Base-by-base conservation (phyloP, 768 basidiomycete species). In the Candolleomyces aberdarensis region DNA sequence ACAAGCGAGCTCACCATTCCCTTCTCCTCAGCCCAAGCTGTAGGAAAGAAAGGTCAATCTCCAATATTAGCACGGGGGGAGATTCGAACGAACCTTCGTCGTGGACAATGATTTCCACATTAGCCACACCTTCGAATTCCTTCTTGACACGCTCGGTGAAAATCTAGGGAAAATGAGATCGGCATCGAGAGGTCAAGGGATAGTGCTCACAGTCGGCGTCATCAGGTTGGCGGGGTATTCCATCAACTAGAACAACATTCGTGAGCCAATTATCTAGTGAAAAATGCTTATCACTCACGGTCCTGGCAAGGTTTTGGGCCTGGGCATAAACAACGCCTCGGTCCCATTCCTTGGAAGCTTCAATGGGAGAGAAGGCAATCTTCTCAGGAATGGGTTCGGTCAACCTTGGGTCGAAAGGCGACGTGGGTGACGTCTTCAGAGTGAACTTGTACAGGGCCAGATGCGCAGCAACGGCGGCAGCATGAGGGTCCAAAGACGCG, bases 221-320 rank as follows among this genome's bases (percentile, higher is more conserved):
- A 92, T 77, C 72, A 94, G 84, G 71, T 95, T 95, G 1, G 85
- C 92, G 56, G 94, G 94, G 5, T 91, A 75, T 73, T 95, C 94
- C 85, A 85, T 88, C 51, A 95, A 79, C 89, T 92, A 70, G 54
- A 44, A 4, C 51, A 26, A 62, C 43, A 26, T 26, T 46, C n/a
- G 57, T 49, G 53, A 51, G n/a, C 10, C 29, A 22, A 26, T 58
- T 40, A 31, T 40, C 60, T 46, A 44, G 40, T 55, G 22, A 54
- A n/a, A 53, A 22, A 32, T n/a, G 19, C 15, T 29, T 40, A 49
- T 50, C 50, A 54, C 80, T 59, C 71, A 89, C 89, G 46, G 91
- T 92, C 47, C 91, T 82, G 26, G 91, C 90, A 62, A 91, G 74
- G 70, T 93, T 94, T 74, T 94, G 92, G 4, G 88, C 85, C 55